Conservation (phyloP, 768 basidiomycete species). For the Tricholoma matsutake region DNA sequence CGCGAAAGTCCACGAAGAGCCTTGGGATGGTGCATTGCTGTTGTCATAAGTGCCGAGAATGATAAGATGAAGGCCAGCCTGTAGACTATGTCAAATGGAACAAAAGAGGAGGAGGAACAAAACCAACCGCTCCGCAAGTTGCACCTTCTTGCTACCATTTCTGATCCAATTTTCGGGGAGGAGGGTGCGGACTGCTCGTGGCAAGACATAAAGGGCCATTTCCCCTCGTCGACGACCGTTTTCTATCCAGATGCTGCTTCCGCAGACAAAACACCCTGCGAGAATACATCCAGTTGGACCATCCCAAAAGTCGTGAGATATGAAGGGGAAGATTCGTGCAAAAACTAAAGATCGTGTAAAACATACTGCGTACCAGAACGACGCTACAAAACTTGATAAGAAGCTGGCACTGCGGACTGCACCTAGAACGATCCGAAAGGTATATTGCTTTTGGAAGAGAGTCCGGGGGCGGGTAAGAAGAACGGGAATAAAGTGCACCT, state of each 20-base stretch:
- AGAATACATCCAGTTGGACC: constrained; percentile 69
- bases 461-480: constrained; percentile 55
- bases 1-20: constrained; percentile 69
- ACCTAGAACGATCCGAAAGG: constrained; percentile 43
- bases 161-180: constrained; percentile 55
- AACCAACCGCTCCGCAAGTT: constrained; percentile 54
- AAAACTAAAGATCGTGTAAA: constrained; percentile 61
- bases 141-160: constrained; percentile 38
- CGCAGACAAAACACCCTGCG: constrained; percentile 66
- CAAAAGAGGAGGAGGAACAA: not conserved
- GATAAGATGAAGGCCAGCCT: constrained; percentile 64
- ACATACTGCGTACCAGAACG: constrained; percentile 72
- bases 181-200: constrained; percentile 61
- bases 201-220: constrained; percentile 77
- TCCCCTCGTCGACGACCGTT: constrained; percentile 69
- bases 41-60: constrained; percentile 61
- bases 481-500: constrained; percentile 72
- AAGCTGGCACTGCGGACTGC: constrained; percentile 68
- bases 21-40: constrained; percentile 58
- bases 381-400: constrained; percentile 66
- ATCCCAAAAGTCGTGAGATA: constrained; percentile 81
- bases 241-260: constrained; percentile 77
- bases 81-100: constrained; percentile 3
- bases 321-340: constrained; percentile 57
- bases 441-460: constrained; percentile 42